Evolutionary conservation across 257 asterid genomes (phyloP).

Genomic region (Echites panduratus): DNA sequence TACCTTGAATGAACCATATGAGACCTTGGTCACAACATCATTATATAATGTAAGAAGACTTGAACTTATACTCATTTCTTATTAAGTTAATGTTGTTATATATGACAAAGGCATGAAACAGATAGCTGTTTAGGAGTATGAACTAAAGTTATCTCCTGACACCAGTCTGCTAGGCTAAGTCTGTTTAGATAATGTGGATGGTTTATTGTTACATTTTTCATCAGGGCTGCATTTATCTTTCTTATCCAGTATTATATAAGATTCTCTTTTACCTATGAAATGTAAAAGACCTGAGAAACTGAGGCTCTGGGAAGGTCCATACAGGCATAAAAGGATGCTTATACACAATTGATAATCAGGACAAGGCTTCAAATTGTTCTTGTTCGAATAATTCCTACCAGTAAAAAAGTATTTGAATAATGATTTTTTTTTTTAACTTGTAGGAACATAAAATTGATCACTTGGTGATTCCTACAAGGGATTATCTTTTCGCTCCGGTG

Average conservation of each 20-base stretch:
- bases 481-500: slow-evolving; percentile 92
- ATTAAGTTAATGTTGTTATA: neutral
- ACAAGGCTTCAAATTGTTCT: neutral
- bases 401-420: too few relatives aligned
- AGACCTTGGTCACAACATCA: slow-evolving; percentile 76
- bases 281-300: neutral
- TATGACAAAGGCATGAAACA: neutral
- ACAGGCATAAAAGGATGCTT: neutral
- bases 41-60: slow-evolving; percentile 51
- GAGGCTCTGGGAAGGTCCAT: neutral
- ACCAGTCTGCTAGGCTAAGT: neutral
- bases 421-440: neutral
- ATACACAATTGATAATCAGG: neutral
- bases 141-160: neutral
- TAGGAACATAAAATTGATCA: slow-evolving; percentile 70
- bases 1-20: slow-evolving; percentile 83
- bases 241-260: neutral
- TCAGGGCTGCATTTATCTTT: neutral
- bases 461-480: slow-evolving; percentile 92
- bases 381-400: neutral
- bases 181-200: neutral
- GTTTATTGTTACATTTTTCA: neutral
- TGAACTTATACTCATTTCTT: slow-evolving; percentile 1
- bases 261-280: neutral
- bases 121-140: neutral